Conservation (phyloP, 768 basidiomycete genomes). For the Strobilomyces echinocephalus region DNA sequence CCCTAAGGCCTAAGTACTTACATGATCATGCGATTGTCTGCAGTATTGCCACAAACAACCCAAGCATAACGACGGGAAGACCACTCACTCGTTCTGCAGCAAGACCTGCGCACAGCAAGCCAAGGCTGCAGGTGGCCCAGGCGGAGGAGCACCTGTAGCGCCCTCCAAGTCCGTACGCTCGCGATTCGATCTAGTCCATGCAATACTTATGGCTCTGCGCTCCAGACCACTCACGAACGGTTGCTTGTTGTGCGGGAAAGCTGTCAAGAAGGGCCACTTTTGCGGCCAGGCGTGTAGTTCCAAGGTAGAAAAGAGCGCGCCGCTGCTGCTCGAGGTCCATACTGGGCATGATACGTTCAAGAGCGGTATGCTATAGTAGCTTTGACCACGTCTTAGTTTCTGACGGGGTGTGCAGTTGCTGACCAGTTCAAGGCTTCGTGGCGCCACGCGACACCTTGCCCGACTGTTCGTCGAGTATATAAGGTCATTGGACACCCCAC, state of each 20-base stretch:
- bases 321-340: constrained; percentile 57
- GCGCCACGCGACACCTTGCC: constrained; percentile 57
- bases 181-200: constrained; percentile 18
- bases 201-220: constrained; percentile 31
- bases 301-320: constrained; percentile 50
- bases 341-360: constrained; percentile 57
- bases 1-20: background rate
- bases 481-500: constrained; percentile 53
- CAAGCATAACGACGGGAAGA: constrained; percentile 54
- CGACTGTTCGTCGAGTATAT: constrained; percentile 56
- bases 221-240: constrained; percentile 36
- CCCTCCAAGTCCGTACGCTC: constrained; percentile 30
- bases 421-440: constrained; percentile 69
- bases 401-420: constrained; percentile 37
- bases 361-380: constrained; percentile 43
- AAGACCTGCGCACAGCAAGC: constrained; percentile 57
- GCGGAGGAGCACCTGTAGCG: constrained; percentile 21
- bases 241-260: constrained; percentile 60
- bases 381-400: background rate
- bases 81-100: constrained; percentile 58
- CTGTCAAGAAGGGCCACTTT: constrained; percentile 59
- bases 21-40: constrained; percentile 4
- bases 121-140: constrained; percentile 24
- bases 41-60: constrained; percentile 59
- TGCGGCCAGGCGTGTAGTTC: constrained; percentile 53